Conservation (phyloP, 106 monocot genomes). For the Dendrobium catenatum region DNA sequence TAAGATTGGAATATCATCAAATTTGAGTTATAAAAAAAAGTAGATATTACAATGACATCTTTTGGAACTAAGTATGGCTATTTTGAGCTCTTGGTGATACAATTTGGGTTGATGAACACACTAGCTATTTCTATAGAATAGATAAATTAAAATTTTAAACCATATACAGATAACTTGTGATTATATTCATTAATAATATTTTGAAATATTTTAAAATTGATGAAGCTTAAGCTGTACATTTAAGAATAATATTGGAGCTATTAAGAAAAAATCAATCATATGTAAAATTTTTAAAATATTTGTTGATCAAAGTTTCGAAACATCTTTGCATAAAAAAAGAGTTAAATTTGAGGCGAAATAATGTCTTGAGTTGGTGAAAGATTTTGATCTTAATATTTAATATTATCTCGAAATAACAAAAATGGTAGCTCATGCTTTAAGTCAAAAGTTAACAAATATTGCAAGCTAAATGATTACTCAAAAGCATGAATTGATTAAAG, state of each 20-base stretch:
- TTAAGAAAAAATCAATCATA: not conserved
- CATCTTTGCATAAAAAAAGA: not conserved
- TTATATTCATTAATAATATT: not conserved
- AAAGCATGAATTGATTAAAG: too few relatives aligned
- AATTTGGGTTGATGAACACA: not conserved
- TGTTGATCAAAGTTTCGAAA: not conserved
- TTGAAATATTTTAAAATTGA: not conserved
- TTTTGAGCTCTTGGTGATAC: not conserved
- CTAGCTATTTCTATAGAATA: not conserved
- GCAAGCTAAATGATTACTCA: too few relatives aligned
- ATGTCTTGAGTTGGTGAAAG: not conserved
- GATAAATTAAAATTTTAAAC: too few relatives aligned
- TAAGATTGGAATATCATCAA: not conserved
- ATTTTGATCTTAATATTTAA: not conserved
- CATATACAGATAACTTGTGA: too few relatives aligned
- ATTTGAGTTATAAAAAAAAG: not conserved
- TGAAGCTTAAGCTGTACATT: not conserved
- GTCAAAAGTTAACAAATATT: too few relatives aligned
- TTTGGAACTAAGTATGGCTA: not conserved
- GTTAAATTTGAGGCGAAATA: not conserved
- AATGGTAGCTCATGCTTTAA: too few relatives aligned
- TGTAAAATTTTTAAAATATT: not conserved
- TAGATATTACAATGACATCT: not conserved
- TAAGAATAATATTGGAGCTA: not conserved
- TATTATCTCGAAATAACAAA: not conserved